Evolutionary conservation across 2,329 filamentous ascomycete species (phyloP).

Genomic region (Coleophoma crateriformis): DNA sequence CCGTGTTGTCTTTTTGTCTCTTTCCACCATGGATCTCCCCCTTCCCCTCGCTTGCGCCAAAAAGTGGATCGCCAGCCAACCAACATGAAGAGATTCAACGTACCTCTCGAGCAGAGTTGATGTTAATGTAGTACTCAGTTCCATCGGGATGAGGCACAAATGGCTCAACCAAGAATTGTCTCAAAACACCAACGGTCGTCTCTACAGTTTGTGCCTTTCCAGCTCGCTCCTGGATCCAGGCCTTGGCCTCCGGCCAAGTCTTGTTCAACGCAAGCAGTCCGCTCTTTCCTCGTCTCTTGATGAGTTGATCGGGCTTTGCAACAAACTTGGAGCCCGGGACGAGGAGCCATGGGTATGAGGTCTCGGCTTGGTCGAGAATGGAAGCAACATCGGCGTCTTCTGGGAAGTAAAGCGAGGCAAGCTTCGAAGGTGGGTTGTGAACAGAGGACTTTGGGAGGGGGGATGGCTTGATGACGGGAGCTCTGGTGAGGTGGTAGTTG

Average conservation of each 20-base stretch:
- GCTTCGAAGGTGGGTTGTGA: slow-evolving; percentile 88
- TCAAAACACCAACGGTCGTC: slow-evolving; percentile 79
- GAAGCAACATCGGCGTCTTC: slow-evolving; percentile 78
- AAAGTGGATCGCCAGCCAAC: background rate
- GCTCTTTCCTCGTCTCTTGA: slow-evolving; percentile 99
- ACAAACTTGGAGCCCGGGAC: slow-evolving; percentile 83
- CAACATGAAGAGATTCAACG: slow-evolving; percentile 37
- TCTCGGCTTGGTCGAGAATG: slow-evolving; percentile 91
- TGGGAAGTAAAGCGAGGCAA: slow-evolving; percentile 89
- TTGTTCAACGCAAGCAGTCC: slow-evolving; percentile 95
- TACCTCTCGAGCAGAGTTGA: slow-evolving; percentile 99
- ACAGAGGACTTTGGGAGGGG: slow-evolving; percentile 77
- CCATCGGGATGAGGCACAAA: slow-evolving; percentile 93
- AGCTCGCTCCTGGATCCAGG: slow-evolving; percentile 89
- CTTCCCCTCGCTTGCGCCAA: background rate
- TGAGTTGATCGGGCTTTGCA: slow-evolving; percentile 98
- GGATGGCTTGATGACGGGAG: slow-evolving; percentile 95
- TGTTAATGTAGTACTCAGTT: slow-evolving; percentile 99
- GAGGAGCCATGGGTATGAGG: slow-evolving; percentile 94
- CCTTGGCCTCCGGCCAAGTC: slow-evolving; percentile 88
- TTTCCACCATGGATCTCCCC: background rate
- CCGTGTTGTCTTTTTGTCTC: too few relatives aligned
- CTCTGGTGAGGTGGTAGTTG: slow-evolving; percentile 99
- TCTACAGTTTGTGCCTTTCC: slow-evolving; percentile 92
- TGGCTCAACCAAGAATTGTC: slow-evolving; percentile 96